phyloP scores from a whole-genome alignment of 75 land plant species.

The Azolla pinnata region DNA sequence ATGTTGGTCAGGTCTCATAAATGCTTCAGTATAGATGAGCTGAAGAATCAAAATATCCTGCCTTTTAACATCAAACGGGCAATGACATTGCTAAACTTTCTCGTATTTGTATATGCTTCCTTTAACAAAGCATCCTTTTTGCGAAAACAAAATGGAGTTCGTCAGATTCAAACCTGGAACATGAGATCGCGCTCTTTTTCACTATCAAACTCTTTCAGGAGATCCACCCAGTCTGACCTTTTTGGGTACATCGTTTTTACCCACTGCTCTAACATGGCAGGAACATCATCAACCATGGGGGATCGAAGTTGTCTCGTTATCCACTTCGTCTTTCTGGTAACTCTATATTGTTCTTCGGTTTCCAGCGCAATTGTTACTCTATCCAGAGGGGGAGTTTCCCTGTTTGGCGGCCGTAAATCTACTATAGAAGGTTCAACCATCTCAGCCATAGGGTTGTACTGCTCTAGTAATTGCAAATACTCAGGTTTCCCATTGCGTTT shows the following conservation, averaged over 20 bases:
- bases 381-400: background rate
- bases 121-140: too few species aligned
- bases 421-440: background rate
- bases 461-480: background rate
- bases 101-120: too few species aligned
- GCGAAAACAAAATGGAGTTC: too few species aligned
- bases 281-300: background rate
- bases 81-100: too few species aligned
- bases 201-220: slow-evolving; percentile 2
- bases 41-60: too few species aligned
- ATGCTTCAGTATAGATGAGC: too few species aligned
- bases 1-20: too few species aligned
- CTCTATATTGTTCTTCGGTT: background rate
- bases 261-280: slow-evolving; percentile 5
- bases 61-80: too few species aligned
- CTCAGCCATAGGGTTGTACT: background rate
- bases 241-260: slow-evolving; percentile 7
- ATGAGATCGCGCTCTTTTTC: background rate
- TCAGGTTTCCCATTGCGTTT: background rate
- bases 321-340: slow-evolving; percentile 6
- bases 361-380: background rate
- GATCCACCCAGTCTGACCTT: slow-evolving; percentile 6
- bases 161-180: slow-evolving; percentile 5
- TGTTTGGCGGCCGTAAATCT: slow-evolving; percentile 1
- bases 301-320: slow-evolving; percentile 2